These are phyloP conservation scores for Entoloma clypeatum DNA, from an alignment of 1,284 basidiomycete genomes.

Conservation along the genomic window DNA sequence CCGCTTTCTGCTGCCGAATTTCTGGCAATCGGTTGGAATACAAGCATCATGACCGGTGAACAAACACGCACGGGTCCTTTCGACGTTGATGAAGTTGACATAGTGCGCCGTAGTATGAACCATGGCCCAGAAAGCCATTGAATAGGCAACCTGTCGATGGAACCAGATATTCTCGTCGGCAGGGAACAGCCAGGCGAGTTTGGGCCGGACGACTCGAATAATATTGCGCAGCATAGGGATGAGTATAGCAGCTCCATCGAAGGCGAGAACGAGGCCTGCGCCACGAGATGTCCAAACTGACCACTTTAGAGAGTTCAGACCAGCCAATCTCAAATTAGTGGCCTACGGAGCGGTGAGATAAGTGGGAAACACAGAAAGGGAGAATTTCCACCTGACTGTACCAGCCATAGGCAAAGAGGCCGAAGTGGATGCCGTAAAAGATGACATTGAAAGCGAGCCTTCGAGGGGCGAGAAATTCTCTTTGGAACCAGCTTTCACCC, in stretches of 20 bases:
- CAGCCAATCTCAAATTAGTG: constrained; percentile 59
- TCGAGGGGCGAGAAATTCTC: constrained; percentile 60
- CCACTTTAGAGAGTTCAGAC: constrained; percentile 71
- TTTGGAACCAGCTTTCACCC: constrained; percentile 65
- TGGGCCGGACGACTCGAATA: constrained; percentile 76
- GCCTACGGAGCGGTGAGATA: constrained; percentile 36
- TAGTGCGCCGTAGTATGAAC: constrained; percentile 90
- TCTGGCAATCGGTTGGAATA: constrained; percentile 41
- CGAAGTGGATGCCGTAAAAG: constrained; percentile 72
- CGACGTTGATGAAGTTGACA: constrained; percentile 87
- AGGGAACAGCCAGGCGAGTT: constrained; percentile 73
- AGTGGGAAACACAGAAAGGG: constrained; percentile 5
- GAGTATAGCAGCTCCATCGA: constrained; percentile 78
- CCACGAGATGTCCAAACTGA: constrained; percentile 87
- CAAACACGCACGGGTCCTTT: constrained; percentile 62
- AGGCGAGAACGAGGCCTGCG: constrained; percentile 81
- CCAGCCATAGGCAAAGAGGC: constrained; percentile 78
- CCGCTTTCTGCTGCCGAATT: constrained; percentile 70
- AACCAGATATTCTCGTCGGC: constrained; percentile 92
- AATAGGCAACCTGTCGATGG: constrained; percentile 88
- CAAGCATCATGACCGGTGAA: constrained; percentile 2
- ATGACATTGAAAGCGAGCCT: constrained; percentile 70
- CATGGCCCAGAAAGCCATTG: constrained; percentile 82
- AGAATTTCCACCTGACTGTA: constrained; percentile 60
- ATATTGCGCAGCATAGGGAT: constrained; percentile 84